Evolutionary conservation across 441 rosid species (phyloP), one percentile per base, ranked within the genome.

Genomic region (Adansonia madagascariensis): DNA sequence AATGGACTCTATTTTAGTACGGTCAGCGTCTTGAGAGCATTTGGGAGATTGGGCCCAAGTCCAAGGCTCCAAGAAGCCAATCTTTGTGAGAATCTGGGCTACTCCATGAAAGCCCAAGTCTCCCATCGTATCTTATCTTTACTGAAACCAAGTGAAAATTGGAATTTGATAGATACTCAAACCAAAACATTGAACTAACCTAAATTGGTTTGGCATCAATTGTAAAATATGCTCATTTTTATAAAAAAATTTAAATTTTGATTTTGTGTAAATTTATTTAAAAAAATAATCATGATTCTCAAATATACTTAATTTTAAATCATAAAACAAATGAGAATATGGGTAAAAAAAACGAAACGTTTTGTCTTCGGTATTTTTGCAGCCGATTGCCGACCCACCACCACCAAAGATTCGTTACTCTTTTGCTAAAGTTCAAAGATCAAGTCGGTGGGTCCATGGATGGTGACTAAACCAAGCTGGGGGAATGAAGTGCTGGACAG

Each of bases 401-500:
- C 35, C 35, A 27, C 35, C 35, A n/a, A 27, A 27, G 35, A 27
- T 27, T 27, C 2, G 35, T 27, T 27, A 27, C 35, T 27, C 2
- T 27, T 27, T 27, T 27, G 35, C 0, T 2, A 1, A 69, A 24
- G 41, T 44, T 4, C 22, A 17, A 12, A 73, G 66, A 57, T 59
- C 57, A 74, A 61, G 77, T 61, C 46, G 77, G 77, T 60, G 69
- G 77, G 56, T 20, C 76, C 46, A 47, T 43, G 22, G 88, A 79
- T 74, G 78, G 82, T 67, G 84, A 62, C 80, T 49, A 91, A 92
- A 79, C 95, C 97, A 72, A 86, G 95, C 86, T 80, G 95, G 78
- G 91, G 95, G 85, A 95, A 91, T 76, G 91, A 91, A 73, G 80
- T 87, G 57, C 7, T 83, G 81, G 91, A 89, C 35, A 44, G 84